Conservation (phyloP, 169 alveolate genomes). For the Plasmodium falciparum region DNA sequence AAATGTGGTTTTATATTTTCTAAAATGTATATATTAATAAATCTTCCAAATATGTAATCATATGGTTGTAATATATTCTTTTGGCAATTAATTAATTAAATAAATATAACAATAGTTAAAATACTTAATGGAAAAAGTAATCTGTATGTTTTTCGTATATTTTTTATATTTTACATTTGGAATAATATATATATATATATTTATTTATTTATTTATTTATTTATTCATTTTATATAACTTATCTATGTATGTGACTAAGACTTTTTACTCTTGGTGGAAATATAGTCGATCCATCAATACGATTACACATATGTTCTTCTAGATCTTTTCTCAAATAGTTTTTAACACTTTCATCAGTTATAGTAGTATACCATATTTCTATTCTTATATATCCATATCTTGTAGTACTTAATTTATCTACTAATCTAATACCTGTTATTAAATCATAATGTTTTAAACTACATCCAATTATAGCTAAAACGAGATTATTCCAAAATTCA, state of each 20-base stretch:
- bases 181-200: too few species aligned
- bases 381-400: conserved; percentile 80
- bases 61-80: too few species aligned
- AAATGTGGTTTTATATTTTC: too few species aligned
- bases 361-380: conserved; percentile 80
- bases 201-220: too few species aligned
- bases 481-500: conserved; percentile 89
- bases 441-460: conserved; percentile 82
- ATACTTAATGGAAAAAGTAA: too few species aligned
- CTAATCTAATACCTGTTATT: conserved; percentile 88
- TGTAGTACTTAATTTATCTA: conserved; percentile 76
- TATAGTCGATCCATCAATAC: conserved; percentile 79
- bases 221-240: conserved; percentile 1
- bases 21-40: too few species aligned
- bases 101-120: too few species aligned
- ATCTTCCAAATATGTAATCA: too few species aligned
- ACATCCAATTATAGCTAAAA: conserved; percentile 87
- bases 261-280: conserved; percentile 78
- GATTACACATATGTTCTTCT: conserved; percentile 79
- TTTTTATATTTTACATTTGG: too few species aligned
- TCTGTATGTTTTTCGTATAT: too few species aligned
- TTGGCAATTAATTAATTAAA: too few species aligned
- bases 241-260: conserved; percentile 71
- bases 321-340: conserved; percentile 74
- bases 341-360: conserved; percentile 77